A percentile compares a stretch with the other conserved stretches of the same genome.
Evolutionary conservation across 73 alveolate genomes (phyloP).

Genomic region (Paramecium caudatum): DNA sequence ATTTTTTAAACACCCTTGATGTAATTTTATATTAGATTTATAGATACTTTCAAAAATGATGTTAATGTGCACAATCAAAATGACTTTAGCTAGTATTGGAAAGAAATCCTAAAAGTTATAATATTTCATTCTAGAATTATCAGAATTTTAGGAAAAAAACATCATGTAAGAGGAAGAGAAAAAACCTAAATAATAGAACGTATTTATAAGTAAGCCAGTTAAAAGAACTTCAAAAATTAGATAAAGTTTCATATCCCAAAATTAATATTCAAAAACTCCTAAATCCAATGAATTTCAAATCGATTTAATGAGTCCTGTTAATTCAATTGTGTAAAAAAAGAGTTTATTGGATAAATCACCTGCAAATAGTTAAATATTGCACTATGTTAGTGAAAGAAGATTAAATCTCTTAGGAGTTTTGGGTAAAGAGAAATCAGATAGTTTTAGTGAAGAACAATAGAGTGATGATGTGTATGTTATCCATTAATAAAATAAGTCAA

Average conservation of each 20-base stretch:
- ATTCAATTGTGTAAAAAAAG: background rate
- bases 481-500: background rate
- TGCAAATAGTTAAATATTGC: background rate
- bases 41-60: background rate
- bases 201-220: background rate
- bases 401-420: background rate
- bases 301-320: background rate
- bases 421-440: background rate
- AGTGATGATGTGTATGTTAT: background rate
- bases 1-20: background rate
- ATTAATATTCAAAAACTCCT: background rate
- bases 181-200: too few species aligned
- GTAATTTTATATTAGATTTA: background rate
- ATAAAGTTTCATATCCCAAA: background rate
- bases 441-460: background rate
- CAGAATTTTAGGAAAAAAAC: background rate
- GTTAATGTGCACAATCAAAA: background rate
- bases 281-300: background rate
- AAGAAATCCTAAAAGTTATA: background rate
- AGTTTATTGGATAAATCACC: background rate
- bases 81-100: background rate
- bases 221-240: background rate
- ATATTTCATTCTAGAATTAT: conserved; percentile 1
- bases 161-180: conserved; percentile 2
- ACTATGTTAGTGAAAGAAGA: background rate